A percentile compares a stretch with the other conserved stretches of the same genome.
Conservation (phyloP, 2,329 filamentous ascomycete genomes). For the Diaporthe sp. region DNA sequence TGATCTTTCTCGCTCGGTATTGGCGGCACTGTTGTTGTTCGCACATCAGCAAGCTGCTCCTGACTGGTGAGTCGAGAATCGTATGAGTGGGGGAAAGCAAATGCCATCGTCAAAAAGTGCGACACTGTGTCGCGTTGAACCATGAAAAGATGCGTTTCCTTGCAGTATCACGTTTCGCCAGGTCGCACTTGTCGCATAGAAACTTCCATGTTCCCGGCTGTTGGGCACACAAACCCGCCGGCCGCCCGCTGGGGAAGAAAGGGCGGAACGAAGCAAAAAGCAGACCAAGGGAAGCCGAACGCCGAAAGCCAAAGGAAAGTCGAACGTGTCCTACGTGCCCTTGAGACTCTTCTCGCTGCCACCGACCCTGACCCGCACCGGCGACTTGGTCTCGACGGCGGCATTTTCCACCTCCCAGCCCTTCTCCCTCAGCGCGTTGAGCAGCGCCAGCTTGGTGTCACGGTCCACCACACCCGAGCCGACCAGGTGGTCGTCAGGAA, state of each 20-base stretch:
- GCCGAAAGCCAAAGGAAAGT: constrained; percentile 4
- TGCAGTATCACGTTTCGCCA: neutral
- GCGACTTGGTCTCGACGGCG: constrained; percentile 76
- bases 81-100: neutral
- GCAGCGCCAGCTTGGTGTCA: constrained; percentile 51
- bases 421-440: constrained; percentile 55
- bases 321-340: constrained; percentile 43
- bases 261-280: neutral
- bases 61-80: neutral
- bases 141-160: too few species aligned
- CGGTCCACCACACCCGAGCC: constrained; percentile 55
- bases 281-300: neutral
- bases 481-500: constrained; percentile 51
- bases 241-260: neutral
- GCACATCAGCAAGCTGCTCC: constrained; percentile 35
- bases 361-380: constrained; percentile 54
- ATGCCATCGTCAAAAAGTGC: neutral
- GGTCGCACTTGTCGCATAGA: constrained; percentile 5
- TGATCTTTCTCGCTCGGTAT: constrained; percentile 34
- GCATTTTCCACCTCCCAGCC: constrained; percentile 78
- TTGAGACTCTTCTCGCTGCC: constrained; percentile 46
- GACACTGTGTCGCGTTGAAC: neutral
- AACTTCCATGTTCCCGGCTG: neutral
- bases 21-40: constrained; percentile 27
- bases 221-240: neutral